Percentiles rank a stretch among this genome's conserved stretches.
Evolutionary conservation across 306 rosid species (phyloP).

Genomic region (Astragalus glycyphyllos): DNA sequence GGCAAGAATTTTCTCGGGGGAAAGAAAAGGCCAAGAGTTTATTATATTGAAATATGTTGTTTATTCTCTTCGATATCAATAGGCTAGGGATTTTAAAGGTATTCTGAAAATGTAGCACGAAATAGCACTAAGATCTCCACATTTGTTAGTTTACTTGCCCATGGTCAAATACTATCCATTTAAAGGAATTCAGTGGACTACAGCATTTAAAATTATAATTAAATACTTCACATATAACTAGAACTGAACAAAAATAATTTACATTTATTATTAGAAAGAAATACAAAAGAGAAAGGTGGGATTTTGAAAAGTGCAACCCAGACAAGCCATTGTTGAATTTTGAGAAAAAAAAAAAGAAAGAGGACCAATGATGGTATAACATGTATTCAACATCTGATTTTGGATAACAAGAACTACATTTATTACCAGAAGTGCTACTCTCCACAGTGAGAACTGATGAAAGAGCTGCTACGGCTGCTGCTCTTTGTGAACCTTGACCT

Average conservation of each 20-base stretch:
- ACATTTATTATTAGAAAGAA: conserved; percentile 7
- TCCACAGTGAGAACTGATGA: conserved; percentile 86
- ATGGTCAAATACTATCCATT: conserved; percentile 14
- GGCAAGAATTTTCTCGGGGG: conserved; percentile 7
- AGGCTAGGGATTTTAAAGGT: conserved; percentile 17
- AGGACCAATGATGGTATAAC: neutral
- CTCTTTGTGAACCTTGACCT: conserved; percentile 90
- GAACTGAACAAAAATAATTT: conserved; percentile 6
- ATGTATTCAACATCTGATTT: conserved; percentile 11
- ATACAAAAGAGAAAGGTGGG: neutral
- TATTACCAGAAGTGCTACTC: conserved; percentile 58
- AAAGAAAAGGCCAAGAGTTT: conserved; percentile 9
- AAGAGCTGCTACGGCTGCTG: conserved; percentile 97
- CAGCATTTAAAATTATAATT: conserved; percentile 12
- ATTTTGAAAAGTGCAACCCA: conserved; percentile 22
- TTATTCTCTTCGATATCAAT: conserved; percentile 26
- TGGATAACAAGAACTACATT: conserved; percentile 22
- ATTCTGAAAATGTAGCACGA: neutral
- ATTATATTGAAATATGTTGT: neutral
- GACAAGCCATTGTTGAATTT: conserved; percentile 4
- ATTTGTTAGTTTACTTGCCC: conserved; percentile 12
- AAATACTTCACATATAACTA: conserved; percentile 1
- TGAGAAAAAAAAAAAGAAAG: conserved; percentile 2
- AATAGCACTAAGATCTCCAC: neutral
- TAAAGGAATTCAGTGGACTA: conserved; percentile 23